A percentile compares a stretch with the other conserved stretches of the same genome.
Evolutionary conservation across 1,139 yeast genomes (phyloP).

Genomic region (Yamadazyma sp.): DNA sequence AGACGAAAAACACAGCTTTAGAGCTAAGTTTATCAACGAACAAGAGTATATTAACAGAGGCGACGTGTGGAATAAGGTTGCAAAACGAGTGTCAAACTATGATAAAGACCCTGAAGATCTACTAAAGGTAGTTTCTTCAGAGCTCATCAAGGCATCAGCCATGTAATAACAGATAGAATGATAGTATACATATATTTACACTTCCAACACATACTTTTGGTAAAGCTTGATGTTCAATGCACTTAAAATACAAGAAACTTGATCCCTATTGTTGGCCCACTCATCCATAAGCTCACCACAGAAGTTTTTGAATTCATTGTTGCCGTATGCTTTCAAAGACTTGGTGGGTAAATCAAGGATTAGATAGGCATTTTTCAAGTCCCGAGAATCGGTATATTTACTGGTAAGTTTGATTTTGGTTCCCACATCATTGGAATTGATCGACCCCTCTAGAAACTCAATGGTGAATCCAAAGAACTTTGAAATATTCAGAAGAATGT

Average conservation of each 20-base stretch:
- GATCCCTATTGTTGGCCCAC: slow-evolving; percentile 71
- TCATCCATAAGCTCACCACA: slow-evolving; percentile 59
- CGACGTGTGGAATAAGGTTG: slow-evolving; percentile 49
- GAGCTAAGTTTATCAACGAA: slow-evolving; percentile 24
- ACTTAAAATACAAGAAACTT: slow-evolving; percentile 78
- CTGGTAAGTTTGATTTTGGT: slow-evolving; percentile 63
- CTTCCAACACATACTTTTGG: slow-evolving; percentile 28
- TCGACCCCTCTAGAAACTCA: slow-evolving; percentile 64
- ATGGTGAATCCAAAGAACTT: slow-evolving; percentile 72
- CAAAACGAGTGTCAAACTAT: slow-evolving; percentile 45
- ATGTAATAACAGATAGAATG: background rate
- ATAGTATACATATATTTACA: slow-evolving; percentile 2
- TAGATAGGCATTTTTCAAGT: slow-evolving; percentile 29
- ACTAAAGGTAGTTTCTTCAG: slow-evolving; percentile 25
- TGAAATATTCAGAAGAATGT: slow-evolving; percentile 68
- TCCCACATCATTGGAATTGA: slow-evolving; percentile 50
- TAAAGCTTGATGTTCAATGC: slow-evolving; percentile 70
- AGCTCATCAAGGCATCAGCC: slow-evolving; percentile 6
- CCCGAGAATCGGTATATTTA: slow-evolving; percentile 36
- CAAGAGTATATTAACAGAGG: slow-evolving; percentile 60
- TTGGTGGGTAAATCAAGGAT: slow-evolving; percentile 38
- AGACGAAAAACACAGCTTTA: slow-evolving; percentile 19
- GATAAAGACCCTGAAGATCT: slow-evolving; percentile 37
- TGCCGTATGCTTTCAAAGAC: slow-evolving; percentile 42
- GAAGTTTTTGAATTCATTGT: slow-evolving; percentile 43